These are phyloP conservation scores for Botryotinia narcissicola DNA, from an alignment of 2,329 filamentous ascomycete species.

Conservation along the genomic window DNA sequence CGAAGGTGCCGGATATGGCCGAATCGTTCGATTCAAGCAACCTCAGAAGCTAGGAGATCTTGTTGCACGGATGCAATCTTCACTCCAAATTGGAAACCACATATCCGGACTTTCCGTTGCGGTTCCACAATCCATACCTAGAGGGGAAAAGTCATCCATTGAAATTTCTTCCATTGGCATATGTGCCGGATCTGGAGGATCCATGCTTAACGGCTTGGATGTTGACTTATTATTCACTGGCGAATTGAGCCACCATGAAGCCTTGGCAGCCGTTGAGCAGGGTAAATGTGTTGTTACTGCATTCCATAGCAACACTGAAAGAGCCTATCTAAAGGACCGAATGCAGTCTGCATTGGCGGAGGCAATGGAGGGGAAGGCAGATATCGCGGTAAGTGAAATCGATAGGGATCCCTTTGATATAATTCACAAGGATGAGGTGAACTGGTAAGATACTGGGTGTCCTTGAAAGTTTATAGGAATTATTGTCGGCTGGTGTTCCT, in stretches of 20 bases:
- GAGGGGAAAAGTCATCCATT: slow-evolving; percentile 25
- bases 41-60: slow-evolving; percentile 32
- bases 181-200: slow-evolving; percentile 84
- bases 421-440: slow-evolving; percentile 40
- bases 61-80: slow-evolving; percentile 29
- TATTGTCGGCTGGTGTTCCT: background rate
- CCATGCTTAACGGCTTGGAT: slow-evolving; percentile 65
- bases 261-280: slow-evolving; percentile 78
- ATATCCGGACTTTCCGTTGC: slow-evolving; percentile 34
- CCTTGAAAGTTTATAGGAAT: slow-evolving; percentile 3
- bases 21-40: slow-evolving; percentile 34
- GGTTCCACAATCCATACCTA: slow-evolving; percentile 33
- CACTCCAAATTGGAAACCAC: slow-evolving; percentile 22
- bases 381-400: slow-evolving; percentile 70
- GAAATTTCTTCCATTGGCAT: slow-evolving; percentile 72
- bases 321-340: slow-evolving; percentile 72
- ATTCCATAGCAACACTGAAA: slow-evolving; percentile 92
- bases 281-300: slow-evolving; percentile 79
- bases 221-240: slow-evolving; percentile 88
- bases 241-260: slow-evolving; percentile 91
- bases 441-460: slow-evolving; percentile 19
- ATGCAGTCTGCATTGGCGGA: slow-evolving; percentile 64
- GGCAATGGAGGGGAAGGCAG: slow-evolving; percentile 56
- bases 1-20: slow-evolving; percentile 38
- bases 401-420: slow-evolving; percentile 91